phyloP scores from a whole-genome alignment of 805 yeast species.

The Kurtzmaniella cleridarum region DNA sequence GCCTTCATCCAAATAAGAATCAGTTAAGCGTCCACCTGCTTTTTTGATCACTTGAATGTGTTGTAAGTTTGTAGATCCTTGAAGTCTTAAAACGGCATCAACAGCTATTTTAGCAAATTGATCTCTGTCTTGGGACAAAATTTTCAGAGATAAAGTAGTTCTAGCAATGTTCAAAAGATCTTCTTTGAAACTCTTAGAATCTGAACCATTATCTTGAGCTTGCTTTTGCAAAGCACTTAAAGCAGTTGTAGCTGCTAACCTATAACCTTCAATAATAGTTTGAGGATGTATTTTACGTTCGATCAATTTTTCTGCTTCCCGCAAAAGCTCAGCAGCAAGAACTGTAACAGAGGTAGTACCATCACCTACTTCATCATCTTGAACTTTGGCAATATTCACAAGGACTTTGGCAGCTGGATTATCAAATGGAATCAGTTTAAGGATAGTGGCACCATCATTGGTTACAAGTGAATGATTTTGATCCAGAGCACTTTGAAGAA shows the following conservation, averaged over 20 bases:
- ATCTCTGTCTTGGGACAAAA: constrained; percentile 90
- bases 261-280: constrained; percentile 91
- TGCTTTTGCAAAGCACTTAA: constrained; percentile 67
- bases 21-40: constrained; percentile 86
- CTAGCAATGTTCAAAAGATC: constrained; percentile 85
- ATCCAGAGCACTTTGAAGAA: constrained; percentile 80
- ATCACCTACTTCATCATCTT: constrained; percentile 98
- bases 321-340: constrained; percentile 79
- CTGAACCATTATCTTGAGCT: constrained; percentile 67
- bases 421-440: constrained; percentile 89
- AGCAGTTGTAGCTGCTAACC: constrained; percentile 86
- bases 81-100: constrained; percentile 83
- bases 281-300: constrained; percentile 96
- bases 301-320: constrained; percentile 91
- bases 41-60: constrained; percentile 92
- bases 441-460: constrained; percentile 96
- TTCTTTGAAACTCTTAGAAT: constrained; percentile 56
- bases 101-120: constrained; percentile 87
- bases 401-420: constrained; percentile 96
- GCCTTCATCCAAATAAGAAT: constrained; percentile 94
- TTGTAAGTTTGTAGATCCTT: constrained; percentile 82
- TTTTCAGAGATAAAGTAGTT: constrained; percentile 90
- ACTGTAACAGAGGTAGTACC: constrained; percentile 96
- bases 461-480: constrained; percentile 73
- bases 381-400: constrained; percentile 92